These are phyloP conservation scores for Fusarium sambucinum DNA, from an alignment of 2,329 filamentous ascomycete species.

Conservation along the genomic window DNA sequence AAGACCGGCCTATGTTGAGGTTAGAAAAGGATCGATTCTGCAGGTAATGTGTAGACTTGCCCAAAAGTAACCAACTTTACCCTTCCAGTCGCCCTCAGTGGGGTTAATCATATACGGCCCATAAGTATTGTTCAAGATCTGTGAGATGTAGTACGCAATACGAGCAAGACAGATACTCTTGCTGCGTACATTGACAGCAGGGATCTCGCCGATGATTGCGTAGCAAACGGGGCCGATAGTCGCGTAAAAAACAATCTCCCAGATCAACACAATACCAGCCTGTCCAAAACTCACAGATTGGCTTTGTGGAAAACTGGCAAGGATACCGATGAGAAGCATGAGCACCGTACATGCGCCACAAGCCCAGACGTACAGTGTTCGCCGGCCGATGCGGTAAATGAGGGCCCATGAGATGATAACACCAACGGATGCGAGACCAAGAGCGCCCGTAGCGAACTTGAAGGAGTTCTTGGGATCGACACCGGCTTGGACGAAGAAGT, in stretches of 20 bases:
- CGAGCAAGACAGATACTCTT: constrained; percentile 59
- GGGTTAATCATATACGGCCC: constrained; percentile 53
- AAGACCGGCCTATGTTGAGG: constrained; percentile 38
- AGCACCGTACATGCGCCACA: constrained; percentile 56
- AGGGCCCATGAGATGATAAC: constrained; percentile 57
- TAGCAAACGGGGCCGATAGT: constrained; percentile 59
- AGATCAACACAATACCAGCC: constrained; percentile 57
- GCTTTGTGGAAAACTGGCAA: constrained; percentile 43
- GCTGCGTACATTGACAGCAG: constrained; percentile 56
- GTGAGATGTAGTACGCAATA: constrained; percentile 46
- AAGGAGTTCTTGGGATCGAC: constrained; percentile 55
- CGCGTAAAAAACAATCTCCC: constrained; percentile 59
- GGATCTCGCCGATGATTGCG: constrained; percentile 58
- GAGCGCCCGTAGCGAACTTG: constrained; percentile 56
- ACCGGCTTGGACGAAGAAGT: constrained; percentile 61
- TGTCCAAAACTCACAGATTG: constrained; percentile 51
- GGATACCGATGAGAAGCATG: constrained; percentile 55
- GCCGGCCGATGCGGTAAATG: constrained; percentile 54
- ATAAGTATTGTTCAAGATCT: constrained; percentile 49
- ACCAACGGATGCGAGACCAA: constrained; percentile 58
- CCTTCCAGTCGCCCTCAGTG: constrained; percentile 52
- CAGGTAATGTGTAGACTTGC: accelerated
- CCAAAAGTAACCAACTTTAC: constrained; percentile 53
- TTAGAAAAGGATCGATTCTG: accelerated
- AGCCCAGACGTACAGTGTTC: constrained; percentile 56